phyloP scores from a whole-genome alignment of 2,329 filamentous ascomycete species.

The Nigrospora osmanthi region DNA sequence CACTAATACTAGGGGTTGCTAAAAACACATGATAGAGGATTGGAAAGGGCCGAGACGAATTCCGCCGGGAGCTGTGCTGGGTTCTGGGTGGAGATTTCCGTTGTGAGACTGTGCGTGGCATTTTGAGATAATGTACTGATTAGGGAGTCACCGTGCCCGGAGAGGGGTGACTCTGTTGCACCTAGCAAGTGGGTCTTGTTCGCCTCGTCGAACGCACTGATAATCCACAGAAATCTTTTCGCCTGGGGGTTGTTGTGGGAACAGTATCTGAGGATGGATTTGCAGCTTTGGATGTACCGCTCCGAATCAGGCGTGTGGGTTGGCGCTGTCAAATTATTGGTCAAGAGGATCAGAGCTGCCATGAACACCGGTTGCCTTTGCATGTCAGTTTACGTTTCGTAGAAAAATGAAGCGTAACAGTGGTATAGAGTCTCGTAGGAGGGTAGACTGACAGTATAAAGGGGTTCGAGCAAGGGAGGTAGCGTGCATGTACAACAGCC shows the following conservation, averaged over 20 bases:
- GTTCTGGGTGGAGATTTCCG: conserved; percentile 16
- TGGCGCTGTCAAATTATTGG: conserved; percentile 46
- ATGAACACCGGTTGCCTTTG: conserved; percentile 49
- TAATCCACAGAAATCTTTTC: conserved; percentile 38
- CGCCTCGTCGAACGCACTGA: conserved; percentile 37
- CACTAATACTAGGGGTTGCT: no score
- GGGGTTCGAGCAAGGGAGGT: conserved; percentile 43
- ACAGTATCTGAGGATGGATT: conserved; percentile 42
- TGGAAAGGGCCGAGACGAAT: no score
- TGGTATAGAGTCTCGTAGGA: background rate
- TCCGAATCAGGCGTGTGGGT: conserved; percentile 35
- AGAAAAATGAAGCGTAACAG: background rate
- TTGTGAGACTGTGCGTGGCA: conserved; percentile 15
- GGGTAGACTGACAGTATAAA: conserved; percentile 22
- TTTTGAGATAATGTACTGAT: conserved; percentile 18
- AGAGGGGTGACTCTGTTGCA: conserved; percentile 13
- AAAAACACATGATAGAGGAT: no score
- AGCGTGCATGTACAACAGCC: conserved; percentile 32
- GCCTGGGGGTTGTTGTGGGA: conserved; percentile 40
- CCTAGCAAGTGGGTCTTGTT: conserved; percentile 19
- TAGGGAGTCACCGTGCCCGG: conserved; percentile 15
- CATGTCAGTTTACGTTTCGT: background rate
- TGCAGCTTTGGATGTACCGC: conserved; percentile 30
- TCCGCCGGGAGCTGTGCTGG: background rate
- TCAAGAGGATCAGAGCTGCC: conserved; percentile 44